Evolutionary conservation across 2,329 filamentous ascomycete genomes (phyloP), one percentile per base, ranked within the genome.

Genomic region (Pseudogymnoascus verrucosus): DNA sequence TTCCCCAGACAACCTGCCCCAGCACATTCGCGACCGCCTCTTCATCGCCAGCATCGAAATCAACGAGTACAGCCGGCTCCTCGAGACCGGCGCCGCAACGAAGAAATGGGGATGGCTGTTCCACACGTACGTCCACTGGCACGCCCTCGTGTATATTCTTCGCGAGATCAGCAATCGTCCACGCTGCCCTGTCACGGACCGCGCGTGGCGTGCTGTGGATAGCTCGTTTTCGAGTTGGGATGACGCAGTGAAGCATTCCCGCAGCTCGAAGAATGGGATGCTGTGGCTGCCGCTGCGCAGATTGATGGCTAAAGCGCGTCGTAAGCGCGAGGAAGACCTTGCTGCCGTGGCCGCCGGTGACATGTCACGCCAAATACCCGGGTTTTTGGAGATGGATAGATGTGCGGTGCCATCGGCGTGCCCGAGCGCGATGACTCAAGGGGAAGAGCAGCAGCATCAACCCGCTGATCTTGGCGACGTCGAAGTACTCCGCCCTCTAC

Each of bases 221-320:
- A 42, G 63, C n/a, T 65, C 69, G 1, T 74, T 73, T 47, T 51
- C 51, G 1, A 64, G 68, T 23, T 73, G 70, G 71, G 68, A 63
- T 19, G 63, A 59, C 5, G 64, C 63, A 1, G 66, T 71, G 2
- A 60, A 40, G 10, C 67, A 75, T n/a, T 62, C 61, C 14, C 59
- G 59, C 14, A 63, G 62, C 23, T 74, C 74, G n/a, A 80, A 78
- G 63, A 80, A 79, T 61, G 81, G 83, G 2, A 82, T 84, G 75
- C 74, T 89, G 0, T 89, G 87, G 86, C 81, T 82, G 47, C 86
- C 86, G 0, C 75, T 89, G 57, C 76, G 80, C 26, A 85, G 83
- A 66, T 75, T 89, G 1, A 82, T 88, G 74, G 78, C 78, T 12
- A 84, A 84, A 69, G 86, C 86, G 11, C 76, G 77, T 51, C 78